Base-by-base conservation (phyloP, 345 rosid genomes). In the Brassica rapa region DNA sequence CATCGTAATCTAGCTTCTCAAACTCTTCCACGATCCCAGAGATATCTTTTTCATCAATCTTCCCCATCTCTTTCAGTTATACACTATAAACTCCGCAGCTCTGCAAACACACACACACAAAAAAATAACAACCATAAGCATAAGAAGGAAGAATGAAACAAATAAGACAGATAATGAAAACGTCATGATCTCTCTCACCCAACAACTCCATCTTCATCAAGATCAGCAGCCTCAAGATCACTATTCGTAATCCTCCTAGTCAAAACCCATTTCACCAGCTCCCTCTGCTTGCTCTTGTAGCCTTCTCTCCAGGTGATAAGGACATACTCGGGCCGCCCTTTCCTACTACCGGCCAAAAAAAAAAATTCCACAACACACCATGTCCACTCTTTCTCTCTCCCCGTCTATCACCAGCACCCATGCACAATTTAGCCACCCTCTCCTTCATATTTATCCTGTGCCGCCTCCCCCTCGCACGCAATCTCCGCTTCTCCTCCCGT, bases 51-150 rank as follows among this genome's bases (percentile, higher is more conserved):
- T 88, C 86, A 79, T 74, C 87, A 32, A 94, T 88, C 87, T 92
- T 92, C 29, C 93, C 96, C 92, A 87, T 90, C 83, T 94, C 97
- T 82, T 88, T 90, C 7, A 91, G 98, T 91, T 92, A 62, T 84
- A 87, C 23, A 91, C 1, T 11, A 89, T 51, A 74, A 88, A 90
- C 82, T 89, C 98, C 8, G 89, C 87, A 80, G 86, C 84, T 62
- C 81, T 82, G 71, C 32, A 30, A 30, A 30, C 32, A 30, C 32
- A 15, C 39, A 66, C 51, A 72, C 75, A 66, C 10, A 39, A 30
- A 30, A 30, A 66, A 29, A 23, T 1, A 1, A 66, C 11, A 66
- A 49, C 66, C 4, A 49, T 23, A 6, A 57, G 3, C 68, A 68
- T 37, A 63, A 60, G 70, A 70, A 46, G 19, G 32, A 56, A 66